Conservation (phyloP, 345 rosid species). For the Eucalyptus pauciflora region DNA sequence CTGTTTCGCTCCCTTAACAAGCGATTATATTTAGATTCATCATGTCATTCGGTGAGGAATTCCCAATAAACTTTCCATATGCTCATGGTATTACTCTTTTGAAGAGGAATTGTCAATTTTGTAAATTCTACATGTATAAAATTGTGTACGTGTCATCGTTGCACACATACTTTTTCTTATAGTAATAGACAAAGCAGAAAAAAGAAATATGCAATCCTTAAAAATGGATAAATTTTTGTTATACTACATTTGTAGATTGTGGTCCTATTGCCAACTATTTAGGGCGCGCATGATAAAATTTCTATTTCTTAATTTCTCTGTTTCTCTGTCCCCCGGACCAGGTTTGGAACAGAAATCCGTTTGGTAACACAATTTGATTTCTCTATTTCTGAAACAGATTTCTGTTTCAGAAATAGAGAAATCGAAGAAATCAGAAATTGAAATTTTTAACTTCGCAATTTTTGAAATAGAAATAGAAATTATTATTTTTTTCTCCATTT, state of each 20-base stretch:
- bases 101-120: neutral
- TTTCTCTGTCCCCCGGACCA: too few relatives aligned
- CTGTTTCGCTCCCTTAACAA: neutral
- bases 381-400: too few relatives aligned
- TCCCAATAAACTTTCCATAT: neutral
- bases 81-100: neutral
- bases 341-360: too few relatives aligned
- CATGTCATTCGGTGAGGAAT: neutral
- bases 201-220: neutral
- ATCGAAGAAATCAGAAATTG: too few relatives aligned
- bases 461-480: too few relatives aligned
- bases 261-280: neutral
- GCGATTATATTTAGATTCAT: neutral
- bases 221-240: neutral
- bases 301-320: too few relatives aligned
- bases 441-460: too few relatives aligned
- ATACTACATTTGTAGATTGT: neutral
- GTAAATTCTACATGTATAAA: neutral
- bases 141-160: neutral
- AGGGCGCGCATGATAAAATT: too few relatives aligned
- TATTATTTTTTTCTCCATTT: too few relatives aligned
- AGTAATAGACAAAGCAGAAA: neutral
- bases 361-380: too few relatives aligned
- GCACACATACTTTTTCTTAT: neutral
- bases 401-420: too few relatives aligned